Evolutionary conservation across 345 rosid species (phyloP).

Genomic region (Tarenaya hassleriana): DNA sequence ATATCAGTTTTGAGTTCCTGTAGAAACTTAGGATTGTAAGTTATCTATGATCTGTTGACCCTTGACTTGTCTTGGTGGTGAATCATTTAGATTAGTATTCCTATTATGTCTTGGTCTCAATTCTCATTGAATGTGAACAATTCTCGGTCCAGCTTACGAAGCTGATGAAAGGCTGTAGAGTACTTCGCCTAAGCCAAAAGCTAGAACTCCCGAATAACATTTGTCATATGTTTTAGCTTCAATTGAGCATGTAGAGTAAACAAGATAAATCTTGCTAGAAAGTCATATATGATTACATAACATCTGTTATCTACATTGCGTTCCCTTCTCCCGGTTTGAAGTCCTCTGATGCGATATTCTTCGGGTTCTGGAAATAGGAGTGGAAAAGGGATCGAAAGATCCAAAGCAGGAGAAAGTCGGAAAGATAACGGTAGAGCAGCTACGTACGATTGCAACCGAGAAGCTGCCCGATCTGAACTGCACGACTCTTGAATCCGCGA

Average conservation of each 20-base stretch:
- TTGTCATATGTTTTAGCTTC: too few relatives aligned
- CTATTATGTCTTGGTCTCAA: too few relatives aligned
- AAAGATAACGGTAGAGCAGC: conserved; percentile 58
- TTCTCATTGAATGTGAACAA: neutral
- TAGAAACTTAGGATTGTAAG: neutral
- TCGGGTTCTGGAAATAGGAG: conserved; percentile 41
- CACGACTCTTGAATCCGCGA: conserved; percentile 67
- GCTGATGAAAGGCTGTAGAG: too few relatives aligned
- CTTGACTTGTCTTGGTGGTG: too few relatives aligned
- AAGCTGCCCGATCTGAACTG: conserved; percentile 86
- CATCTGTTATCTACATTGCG: neutral
- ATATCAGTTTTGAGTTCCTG: neutral
- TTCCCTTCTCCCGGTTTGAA: neutral
- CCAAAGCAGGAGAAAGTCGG: conserved; percentile 72
- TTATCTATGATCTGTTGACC: too few relatives aligned
- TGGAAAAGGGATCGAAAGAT: conserved; percentile 82
- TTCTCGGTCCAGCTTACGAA: neutral
- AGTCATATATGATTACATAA: neutral
- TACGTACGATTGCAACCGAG: conserved; percentile 62
- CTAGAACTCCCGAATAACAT: too few relatives aligned
- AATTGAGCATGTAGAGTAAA: neutral
- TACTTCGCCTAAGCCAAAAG: too few relatives aligned
- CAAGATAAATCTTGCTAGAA: neutral
- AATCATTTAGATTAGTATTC: too few relatives aligned
- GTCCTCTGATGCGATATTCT: conserved; percentile 18